phyloP scores from a whole-genome alignment of 2,329 filamentous ascomycete species.

The Microcyclosporella mali region DNA sequence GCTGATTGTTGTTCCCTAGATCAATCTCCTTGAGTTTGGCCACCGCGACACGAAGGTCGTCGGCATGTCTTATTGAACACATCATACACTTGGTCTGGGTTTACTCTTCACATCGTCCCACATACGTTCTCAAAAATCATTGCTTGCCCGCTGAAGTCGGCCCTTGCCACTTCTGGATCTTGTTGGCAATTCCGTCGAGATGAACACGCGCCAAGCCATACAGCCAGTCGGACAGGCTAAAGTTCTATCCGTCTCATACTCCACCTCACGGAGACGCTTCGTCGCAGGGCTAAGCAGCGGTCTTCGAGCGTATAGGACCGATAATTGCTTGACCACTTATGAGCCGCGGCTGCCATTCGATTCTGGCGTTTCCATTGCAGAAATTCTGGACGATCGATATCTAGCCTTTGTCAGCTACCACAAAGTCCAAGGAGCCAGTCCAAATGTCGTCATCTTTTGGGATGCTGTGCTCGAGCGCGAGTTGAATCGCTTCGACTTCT shows the following conservation, averaged over 20 bases:
- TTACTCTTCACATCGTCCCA: too few relatives aligned
- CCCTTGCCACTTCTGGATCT: too few relatives aligned
- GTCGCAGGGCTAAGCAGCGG: slow-evolving; percentile 80
- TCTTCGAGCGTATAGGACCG: slow-evolving; percentile 51
- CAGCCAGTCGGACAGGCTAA: slow-evolving; percentile 67
- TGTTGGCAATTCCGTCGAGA: slow-evolving; percentile 34
- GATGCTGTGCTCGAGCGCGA: slow-evolving; percentile 75
- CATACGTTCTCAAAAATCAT: too few relatives aligned
- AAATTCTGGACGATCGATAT: slow-evolving; percentile 46
- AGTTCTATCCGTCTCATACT: slow-evolving; percentile 80
- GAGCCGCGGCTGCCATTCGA: slow-evolving; percentile 16
- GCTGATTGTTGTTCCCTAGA: too few relatives aligned
- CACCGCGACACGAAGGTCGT: too few relatives aligned
- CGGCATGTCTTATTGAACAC: too few relatives aligned
- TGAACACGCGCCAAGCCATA: slow-evolving; percentile 86
- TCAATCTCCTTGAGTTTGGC: too few relatives aligned
- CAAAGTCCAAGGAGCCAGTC: slow-evolving; percentile 35
- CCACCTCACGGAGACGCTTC: slow-evolving; percentile 77
- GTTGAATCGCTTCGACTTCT: slow-evolving; percentile 69
- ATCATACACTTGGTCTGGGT: too few relatives aligned
- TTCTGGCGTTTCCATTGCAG: slow-evolving; percentile 25
- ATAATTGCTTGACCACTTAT: slow-evolving; percentile 33
- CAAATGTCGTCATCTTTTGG: slow-evolving; percentile 57
- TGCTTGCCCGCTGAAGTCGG: too few relatives aligned
- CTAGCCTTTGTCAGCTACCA: slow-evolving; percentile 86